phyloP scores from a whole-genome alignment of 352 stramenopile genomes.

The Phytophthora palmivora region DNA sequence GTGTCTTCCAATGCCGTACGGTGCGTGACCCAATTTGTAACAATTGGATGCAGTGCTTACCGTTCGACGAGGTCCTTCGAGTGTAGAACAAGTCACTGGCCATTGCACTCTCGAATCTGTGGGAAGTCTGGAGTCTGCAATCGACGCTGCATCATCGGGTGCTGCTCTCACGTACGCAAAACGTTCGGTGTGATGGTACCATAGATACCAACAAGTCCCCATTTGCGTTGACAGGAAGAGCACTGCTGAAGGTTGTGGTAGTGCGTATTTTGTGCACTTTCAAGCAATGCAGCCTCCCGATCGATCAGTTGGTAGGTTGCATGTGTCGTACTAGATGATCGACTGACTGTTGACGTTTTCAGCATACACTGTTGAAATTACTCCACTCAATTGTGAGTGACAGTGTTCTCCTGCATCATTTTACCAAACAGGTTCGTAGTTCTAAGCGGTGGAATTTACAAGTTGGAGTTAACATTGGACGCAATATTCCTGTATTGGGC shows the following conservation, averaged over 20 bases:
- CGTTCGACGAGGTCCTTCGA: neutral
- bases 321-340: neutral
- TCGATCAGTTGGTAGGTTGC: conserved; percentile 28
- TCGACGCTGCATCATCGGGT: conserved; percentile 11
- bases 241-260: conserved; percentile 23
- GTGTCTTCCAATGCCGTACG: conserved; percentile 22
- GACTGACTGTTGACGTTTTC: conserved; percentile 7
- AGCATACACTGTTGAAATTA: conserved; percentile 31
- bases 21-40: neutral
- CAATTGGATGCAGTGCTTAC: neutral
- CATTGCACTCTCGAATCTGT: conserved; percentile 8
- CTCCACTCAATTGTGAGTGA: conserved; percentile 33
- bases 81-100: conserved; percentile 4
- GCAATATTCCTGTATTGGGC: neutral
- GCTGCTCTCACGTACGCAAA: conserved; percentile 25
- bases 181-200: neutral
- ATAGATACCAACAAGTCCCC: neutral
- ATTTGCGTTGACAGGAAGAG: conserved; percentile 6
- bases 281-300: conserved; percentile 2
- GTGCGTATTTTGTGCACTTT: conserved; percentile 14
- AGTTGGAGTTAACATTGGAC: neutral
- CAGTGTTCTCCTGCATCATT: conserved; percentile 36
- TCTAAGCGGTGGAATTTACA: neutral
- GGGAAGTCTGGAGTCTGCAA: conserved; percentile 40
- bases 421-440: conserved; percentile 25